Evolutionary conservation across 768 basidiomycete species (phyloP), one percentile per base, ranked within the genome.

Genomic region (Pleurotus djamor): DNA sequence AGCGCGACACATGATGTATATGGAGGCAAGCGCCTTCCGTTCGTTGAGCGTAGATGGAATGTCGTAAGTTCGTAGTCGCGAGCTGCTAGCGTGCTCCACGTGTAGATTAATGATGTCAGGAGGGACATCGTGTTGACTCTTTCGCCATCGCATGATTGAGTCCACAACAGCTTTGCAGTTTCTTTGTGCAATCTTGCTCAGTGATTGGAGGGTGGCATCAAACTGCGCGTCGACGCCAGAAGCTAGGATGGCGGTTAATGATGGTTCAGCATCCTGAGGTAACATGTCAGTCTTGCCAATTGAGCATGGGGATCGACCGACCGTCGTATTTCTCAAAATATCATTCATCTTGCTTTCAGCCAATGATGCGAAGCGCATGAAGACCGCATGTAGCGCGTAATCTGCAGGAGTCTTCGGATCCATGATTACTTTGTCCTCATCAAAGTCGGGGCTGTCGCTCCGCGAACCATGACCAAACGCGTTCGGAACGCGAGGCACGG

Each of bases 1-100:
- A 4, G 91, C 88, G 52, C 94, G 85, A 67, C 92, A 95, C 86
- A 94, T 89, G 67, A 98, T 85, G 69, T 94, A 96, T 41, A 91
- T 89, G 0, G 92, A 86, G 5, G 92, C 89, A 3, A 96, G 79
- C n/a, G 85, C 84, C 68, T 88, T 87, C 34, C 89, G 86, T 68
- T 91, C 91, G 58, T 79, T 82, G 48, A 88, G 71, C n/a, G 85
- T 67, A 34, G 71, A 73, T 0, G 80, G 74, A 14, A 80, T 72
- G 59, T 88, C 86, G 45, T 76, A 74, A 38, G 75, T 62, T 16
- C 83, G 79, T 21, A 73, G 59, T 37, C 63, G 67, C 32, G 54
- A 72, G 51, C 44, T 72, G 34, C 68, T 75, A 62, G 73, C 76
- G 48, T 74, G 77, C 4, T 75, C 63, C 38, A 76, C 67, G 61